Percentiles rank a stretch among this genome's conserved stretches.
Conservation (phyloP, 2,329 filamentous ascomycete genomes). For the Escovopsis sp. region DNA sequence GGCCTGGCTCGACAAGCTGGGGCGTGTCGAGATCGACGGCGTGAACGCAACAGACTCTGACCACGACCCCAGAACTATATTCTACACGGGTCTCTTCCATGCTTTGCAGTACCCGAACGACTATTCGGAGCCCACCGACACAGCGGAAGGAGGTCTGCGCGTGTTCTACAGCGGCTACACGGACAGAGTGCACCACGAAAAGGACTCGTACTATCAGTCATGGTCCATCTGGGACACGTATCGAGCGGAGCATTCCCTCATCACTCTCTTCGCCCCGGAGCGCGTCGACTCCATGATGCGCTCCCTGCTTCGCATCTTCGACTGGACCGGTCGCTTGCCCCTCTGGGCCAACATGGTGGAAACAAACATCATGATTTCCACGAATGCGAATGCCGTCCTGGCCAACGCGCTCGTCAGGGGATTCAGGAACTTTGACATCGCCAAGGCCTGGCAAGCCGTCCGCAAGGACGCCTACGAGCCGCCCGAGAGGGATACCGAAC, state of each 20-base stretch:
- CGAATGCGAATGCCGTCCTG: conserved; percentile 31
- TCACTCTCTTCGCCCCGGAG: conserved; percentile 30
- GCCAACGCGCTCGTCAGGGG: conserved; percentile 30
- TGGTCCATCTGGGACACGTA: conserved; percentile 38
- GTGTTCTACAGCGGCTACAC: conserved; percentile 32
- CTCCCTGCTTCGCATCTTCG: conserved; percentile 28
- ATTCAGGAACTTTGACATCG: conserved; percentile 27
- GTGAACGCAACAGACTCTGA: conserved; percentile 24
- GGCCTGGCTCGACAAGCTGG: conserved; percentile 30
- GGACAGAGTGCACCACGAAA: conserved; percentile 24
- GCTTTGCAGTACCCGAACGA: conserved; percentile 32
- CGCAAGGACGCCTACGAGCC: conserved; percentile 29
- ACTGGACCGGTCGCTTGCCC: conserved; percentile 30
- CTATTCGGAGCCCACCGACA: conserved; percentile 27
- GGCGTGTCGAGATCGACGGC: conserved; percentile 26
- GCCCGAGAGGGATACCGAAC: conserved; percentile 26
- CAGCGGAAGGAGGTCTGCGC: conserved; percentile 8
- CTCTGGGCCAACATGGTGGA: conserved; percentile 36
- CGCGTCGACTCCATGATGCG: conserved; percentile 33
- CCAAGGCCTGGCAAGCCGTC: conserved; percentile 28
- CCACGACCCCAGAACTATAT: conserved; percentile 29
- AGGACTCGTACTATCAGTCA: conserved; percentile 33
- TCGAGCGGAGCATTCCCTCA: conserved; percentile 29
- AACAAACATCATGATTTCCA: conserved; percentile 36
- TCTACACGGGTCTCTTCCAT: conserved; percentile 31